Evolutionary conservation across 2,329 filamentous ascomycete genomes (phyloP).

Genomic region (Fusarium lyarnte): DNA sequence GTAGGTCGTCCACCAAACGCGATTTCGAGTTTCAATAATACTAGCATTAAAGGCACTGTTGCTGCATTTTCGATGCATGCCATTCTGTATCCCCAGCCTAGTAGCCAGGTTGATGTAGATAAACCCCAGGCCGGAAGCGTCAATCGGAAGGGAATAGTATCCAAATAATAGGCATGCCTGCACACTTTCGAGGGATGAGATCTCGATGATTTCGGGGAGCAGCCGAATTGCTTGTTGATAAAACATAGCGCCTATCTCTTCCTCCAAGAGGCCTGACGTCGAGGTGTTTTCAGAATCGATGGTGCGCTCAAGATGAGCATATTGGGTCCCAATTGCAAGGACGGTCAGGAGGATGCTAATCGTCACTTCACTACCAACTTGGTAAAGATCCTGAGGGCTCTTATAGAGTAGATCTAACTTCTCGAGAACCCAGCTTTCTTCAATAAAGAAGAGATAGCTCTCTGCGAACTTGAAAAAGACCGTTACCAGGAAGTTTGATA

Average conservation of each 20-base stretch:
- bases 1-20: neutral
- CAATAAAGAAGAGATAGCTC: conserved; percentile 1
- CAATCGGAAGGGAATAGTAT: conserved; percentile 2
- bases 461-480: neutral
- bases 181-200: conserved; percentile 1
- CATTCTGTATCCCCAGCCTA: neutral
- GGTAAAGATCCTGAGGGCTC: neutral
- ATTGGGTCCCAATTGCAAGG: conserved; percentile 1
- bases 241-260: conserved; percentile 6
- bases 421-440: neutral
- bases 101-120: neutral
- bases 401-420: neutral
- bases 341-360: neutral
- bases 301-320: neutral
- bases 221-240: neutral
- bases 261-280: neutral
- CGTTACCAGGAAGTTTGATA: neutral
- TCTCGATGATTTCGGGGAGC: neutral
- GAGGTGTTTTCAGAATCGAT: neutral
- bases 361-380: neutral
- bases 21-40: neutral
- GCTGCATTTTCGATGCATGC: conserved; percentile 2
- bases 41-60: neutral
- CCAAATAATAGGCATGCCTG: neutral
- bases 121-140: neutral